Evolutionary conservation across 2,329 filamentous ascomycete genomes (phyloP).

Genomic region (Phaeophleospora eucalypticola): DNA sequence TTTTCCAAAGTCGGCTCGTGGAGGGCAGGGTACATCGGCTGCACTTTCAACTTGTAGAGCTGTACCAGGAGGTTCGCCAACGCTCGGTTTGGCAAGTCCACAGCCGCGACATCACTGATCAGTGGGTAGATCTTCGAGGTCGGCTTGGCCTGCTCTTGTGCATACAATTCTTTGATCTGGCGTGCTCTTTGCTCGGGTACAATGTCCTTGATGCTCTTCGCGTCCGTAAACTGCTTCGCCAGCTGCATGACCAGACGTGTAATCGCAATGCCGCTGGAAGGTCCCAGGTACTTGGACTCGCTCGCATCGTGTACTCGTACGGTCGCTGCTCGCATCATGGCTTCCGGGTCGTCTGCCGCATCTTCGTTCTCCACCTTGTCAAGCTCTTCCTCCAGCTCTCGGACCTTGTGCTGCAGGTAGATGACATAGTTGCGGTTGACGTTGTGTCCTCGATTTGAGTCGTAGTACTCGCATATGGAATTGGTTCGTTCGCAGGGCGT

Average conservation of each 20-base stretch:
- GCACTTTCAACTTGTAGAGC: constrained; percentile 82
- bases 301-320: constrained; percentile 81
- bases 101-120: constrained; percentile 78
- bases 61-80: constrained; percentile 76
- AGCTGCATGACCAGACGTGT: constrained; percentile 93
- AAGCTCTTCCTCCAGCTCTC: constrained; percentile 75
- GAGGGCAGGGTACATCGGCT: constrained; percentile 80
- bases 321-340: constrained; percentile 80
- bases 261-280: constrained; percentile 93
- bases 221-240: constrained; percentile 87
- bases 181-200: constrained; percentile 70
- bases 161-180: constrained; percentile 64
- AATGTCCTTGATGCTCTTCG: constrained; percentile 86
- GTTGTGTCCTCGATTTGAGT: constrained; percentile 78
- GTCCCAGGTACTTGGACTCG: constrained; percentile 85
- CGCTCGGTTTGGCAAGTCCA: constrained; percentile 66
- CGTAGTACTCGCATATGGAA: constrained; percentile 90
- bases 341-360: constrained; percentile 66
- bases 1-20: constrained; percentile 75
- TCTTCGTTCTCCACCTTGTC: constrained; percentile 74
- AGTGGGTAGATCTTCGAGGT: constrained; percentile 82
- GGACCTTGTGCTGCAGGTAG: constrained; percentile 81
- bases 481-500: constrained; percentile 88
- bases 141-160: constrained; percentile 61
- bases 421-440: constrained; percentile 92